phyloP scores from a whole-genome alignment of 1,139 yeast species.

The Candida smagusa region DNA sequence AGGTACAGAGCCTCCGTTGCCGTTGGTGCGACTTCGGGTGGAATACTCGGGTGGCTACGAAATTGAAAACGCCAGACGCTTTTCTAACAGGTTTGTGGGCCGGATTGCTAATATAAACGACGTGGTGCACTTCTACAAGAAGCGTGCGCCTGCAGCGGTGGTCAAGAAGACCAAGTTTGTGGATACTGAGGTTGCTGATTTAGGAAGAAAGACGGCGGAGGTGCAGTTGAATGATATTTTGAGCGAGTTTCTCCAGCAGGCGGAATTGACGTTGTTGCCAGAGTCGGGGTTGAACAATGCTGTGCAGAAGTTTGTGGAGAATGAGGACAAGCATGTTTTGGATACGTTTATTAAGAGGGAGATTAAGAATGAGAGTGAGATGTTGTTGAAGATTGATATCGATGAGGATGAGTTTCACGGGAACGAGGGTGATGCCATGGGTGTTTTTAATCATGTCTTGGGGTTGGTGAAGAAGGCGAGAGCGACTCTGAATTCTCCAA shows the following conservation, averaged over 20 bases:
- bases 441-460: conserved; percentile 28
- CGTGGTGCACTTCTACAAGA: conserved; percentile 69
- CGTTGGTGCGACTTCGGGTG: conserved; percentile 76
- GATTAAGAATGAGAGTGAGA: conserved; percentile 56
- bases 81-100: conserved; percentile 88
- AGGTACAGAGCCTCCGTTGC: conserved; percentile 48
- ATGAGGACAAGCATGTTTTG: conserved; percentile 75
- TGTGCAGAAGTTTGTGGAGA: conserved; percentile 67
- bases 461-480: conserved; percentile 22
- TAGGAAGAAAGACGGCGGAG: conserved; percentile 27
- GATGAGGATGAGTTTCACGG: conserved; percentile 32
- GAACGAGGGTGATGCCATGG: conserved; percentile 24
- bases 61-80: conserved; percentile 85
- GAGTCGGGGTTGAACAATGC: conserved; percentile 77
- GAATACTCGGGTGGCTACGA: conserved; percentile 90
- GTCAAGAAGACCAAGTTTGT: conserved; percentile 20
- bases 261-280: conserved; percentile 67
- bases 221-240: conserved; percentile 59
- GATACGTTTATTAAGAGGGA: conserved; percentile 68
- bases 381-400: conserved; percentile 46
- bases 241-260: conserved; percentile 56
- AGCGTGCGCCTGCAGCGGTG: conserved; percentile 15
- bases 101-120: conserved; percentile 87
- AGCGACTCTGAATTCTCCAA: background rate
- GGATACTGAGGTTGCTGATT: conserved; percentile 20